phyloP scores from a whole-genome alignment of 495 filamentous ascomycete species.

The Lentithecium fluviatile region DNA sequence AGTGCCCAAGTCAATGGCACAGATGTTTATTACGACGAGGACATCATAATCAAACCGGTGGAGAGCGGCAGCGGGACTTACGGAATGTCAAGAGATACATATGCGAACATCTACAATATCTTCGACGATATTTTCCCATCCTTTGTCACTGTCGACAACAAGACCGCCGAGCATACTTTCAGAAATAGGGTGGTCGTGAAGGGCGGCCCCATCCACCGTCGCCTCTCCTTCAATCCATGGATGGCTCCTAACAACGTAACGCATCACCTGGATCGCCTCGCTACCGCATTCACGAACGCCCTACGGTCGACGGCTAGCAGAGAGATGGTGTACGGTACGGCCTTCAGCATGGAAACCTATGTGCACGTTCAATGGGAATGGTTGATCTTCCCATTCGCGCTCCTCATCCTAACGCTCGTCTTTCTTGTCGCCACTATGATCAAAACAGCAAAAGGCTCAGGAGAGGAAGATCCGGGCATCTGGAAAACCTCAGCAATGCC shows the following conservation, averaged over 20 bases:
- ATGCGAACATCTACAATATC: neutral
- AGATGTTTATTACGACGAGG: slow-evolving; percentile 2
- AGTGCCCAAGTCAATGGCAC: neutral
- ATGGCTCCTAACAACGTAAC: slow-evolving; percentile 16
- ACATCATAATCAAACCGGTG: slow-evolving; percentile 10
- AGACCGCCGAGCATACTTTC: neutral
- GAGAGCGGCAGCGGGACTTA: neutral
- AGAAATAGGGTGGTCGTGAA: neutral
- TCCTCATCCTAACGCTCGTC: slow-evolving; percentile 17
- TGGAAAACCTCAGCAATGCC: slow-evolving; percentile 35
- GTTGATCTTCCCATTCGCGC: slow-evolving; percentile 18
- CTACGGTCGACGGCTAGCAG: slow-evolving; percentile 11
- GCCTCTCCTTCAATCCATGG: slow-evolving; percentile 23
- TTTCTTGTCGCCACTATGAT: slow-evolving; percentile 31
- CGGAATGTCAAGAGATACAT: neutral
- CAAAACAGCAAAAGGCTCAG: slow-evolving; percentile 9
- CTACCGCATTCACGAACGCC: slow-evolving; percentile 21
- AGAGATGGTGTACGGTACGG: slow-evolving; percentile 9
- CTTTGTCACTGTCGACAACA: slow-evolving; percentile 3
- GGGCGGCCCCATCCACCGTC: neutral
- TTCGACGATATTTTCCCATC: slow-evolving; percentile 26
- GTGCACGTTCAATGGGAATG: slow-evolving; percentile 27
- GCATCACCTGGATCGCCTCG: slow-evolving; percentile 18
- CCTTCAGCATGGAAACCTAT: slow-evolving; percentile 15
- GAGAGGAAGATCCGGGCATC: slow-evolving; percentile 10